Conservation (phyloP, 768 basidiomycete genomes). For the Dendrothele bispora region DNA sequence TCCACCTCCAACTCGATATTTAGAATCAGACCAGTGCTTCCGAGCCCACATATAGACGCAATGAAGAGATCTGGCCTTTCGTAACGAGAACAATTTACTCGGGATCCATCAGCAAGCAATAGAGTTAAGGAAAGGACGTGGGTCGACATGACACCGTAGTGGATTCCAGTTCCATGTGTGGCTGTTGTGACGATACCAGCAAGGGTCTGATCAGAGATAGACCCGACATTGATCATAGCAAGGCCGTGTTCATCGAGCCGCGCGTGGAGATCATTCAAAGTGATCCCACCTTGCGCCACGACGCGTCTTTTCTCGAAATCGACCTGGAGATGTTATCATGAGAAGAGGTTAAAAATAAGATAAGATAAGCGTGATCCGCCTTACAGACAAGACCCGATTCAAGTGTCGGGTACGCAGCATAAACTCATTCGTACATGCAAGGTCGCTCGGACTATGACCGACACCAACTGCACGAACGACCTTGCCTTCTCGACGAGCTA, state of each 20-base stretch:
- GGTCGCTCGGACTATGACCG: slow-evolving; percentile 92
- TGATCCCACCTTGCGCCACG: slow-evolving; percentile 77
- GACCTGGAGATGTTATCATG: slow-evolving; percentile 59
- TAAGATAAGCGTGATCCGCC: slow-evolving; percentile 34
- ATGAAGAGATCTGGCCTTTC: slow-evolving; percentile 76
- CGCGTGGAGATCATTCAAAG: slow-evolving; percentile 70
- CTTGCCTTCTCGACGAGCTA: slow-evolving; percentile 71
- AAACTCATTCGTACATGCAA: slow-evolving; percentile 86
- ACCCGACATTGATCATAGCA: slow-evolving; percentile 91
- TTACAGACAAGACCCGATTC: slow-evolving; percentile 74
- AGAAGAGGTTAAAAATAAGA: slow-evolving; percentile 18
- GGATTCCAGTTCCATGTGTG: slow-evolving; percentile 88
- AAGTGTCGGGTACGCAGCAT: slow-evolving; percentile 81
- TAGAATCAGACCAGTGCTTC: slow-evolving; percentile 86
- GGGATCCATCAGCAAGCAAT: slow-evolving; percentile 73
- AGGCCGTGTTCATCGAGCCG: slow-evolving; percentile 65
- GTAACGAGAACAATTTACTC: slow-evolving; percentile 63
- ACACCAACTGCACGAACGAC: slow-evolving; percentile 82
- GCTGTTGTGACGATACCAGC: slow-evolving; percentile 92
- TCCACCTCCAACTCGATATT: slow-evolving; percentile 78
- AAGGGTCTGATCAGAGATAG: slow-evolving; percentile 95
- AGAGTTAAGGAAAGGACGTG: slow-evolving; percentile 75
- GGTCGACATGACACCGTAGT: slow-evolving; percentile 79
- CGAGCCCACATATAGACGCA: slow-evolving; percentile 89
- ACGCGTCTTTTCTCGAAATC: slow-evolving; percentile 66